These are phyloP conservation scores for Debaryomycetaceae sp. DNA, from an alignment of 1,139 yeast genomes.

Conservation along the genomic window DNA sequence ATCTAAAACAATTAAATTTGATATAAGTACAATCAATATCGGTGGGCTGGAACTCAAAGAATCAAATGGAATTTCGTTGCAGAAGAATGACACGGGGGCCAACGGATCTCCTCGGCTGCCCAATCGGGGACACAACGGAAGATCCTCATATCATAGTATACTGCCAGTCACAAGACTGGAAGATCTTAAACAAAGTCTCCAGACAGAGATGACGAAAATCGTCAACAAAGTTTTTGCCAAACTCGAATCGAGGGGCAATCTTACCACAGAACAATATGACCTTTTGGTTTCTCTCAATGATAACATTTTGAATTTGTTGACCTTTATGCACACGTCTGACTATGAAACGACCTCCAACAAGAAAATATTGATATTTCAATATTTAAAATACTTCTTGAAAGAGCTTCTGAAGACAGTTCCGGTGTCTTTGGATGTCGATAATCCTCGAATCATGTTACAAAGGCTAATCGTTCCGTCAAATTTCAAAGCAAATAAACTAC, in stretches of 20 bases:
- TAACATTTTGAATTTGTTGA: slow-evolving; percentile 23
- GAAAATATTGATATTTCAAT: slow-evolving; percentile 36
- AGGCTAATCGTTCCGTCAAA: slow-evolving; percentile 37
- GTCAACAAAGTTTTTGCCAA: slow-evolving; percentile 35
- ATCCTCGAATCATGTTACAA: slow-evolving; percentile 19
- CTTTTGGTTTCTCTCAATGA: slow-evolving; percentile 31
- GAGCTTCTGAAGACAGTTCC: slow-evolving; percentile 26
- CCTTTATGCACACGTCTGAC: slow-evolving; percentile 19
- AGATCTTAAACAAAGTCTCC: slow-evolving; percentile 19
- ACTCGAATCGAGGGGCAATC: slow-evolving; percentile 27
- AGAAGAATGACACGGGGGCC: slow-evolving; percentile 12
- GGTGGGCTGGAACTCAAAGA: slow-evolving; percentile 6
- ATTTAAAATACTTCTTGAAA: slow-evolving; percentile 37
- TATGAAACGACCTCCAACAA: slow-evolving; percentile 13
- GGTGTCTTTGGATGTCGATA: slow-evolving; percentile 10
- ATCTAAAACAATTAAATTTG: slow-evolving; percentile 27
- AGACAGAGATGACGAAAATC: slow-evolving; percentile 30
- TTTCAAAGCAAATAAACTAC: slow-evolving; percentile 10
- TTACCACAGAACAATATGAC: slow-evolving; percentile 38
- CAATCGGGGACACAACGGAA: slow-evolving; percentile 3
- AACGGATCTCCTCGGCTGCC: slow-evolving; percentile 16
- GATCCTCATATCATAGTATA: slow-evolving; percentile 6
- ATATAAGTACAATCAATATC: slow-evolving; percentile 29
- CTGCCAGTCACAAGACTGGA: slow-evolving; percentile 18
- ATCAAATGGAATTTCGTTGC: slow-evolving; percentile 10